Evolutionary conservation across 345 rosid genomes (phyloP).

Genomic region (Gossypium bickii): DNA sequence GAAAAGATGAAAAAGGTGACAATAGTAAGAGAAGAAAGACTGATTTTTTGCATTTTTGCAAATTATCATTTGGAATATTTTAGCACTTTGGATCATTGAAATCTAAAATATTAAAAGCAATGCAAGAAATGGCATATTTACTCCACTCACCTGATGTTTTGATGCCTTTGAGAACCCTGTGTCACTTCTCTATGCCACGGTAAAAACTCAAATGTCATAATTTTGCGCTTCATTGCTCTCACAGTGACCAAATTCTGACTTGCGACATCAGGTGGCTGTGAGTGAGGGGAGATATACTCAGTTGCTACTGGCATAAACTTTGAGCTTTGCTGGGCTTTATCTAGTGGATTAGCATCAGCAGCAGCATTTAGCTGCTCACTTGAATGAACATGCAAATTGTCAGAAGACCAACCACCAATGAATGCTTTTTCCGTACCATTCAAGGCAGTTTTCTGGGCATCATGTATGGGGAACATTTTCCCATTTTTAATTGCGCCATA

Average conservation of each 20-base stretch:
- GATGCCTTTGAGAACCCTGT: slow-evolving; percentile 39
- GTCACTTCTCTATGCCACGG: slow-evolving; percentile 68
- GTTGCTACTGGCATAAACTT: slow-evolving; percentile 27
- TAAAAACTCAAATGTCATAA: slow-evolving; percentile 38
- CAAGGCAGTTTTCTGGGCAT: slow-evolving; percentile 33
- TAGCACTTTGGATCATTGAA: background rate
- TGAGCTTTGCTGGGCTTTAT: slow-evolving; percentile 25
- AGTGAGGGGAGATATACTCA: slow-evolving; percentile 36
- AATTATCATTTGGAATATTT: background rate
- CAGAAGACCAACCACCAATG: slow-evolving; percentile 40
- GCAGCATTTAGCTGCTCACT: slow-evolving; percentile 35
- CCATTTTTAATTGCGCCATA: slow-evolving; percentile 68
- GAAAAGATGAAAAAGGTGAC: background rate
- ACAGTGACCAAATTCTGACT: slow-evolving; percentile 25
- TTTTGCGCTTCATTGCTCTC: slow-evolving; percentile 68
- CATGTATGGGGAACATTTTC: slow-evolving; percentile 44
- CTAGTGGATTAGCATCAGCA: slow-evolving; percentile 29
- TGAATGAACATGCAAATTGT: slow-evolving; percentile 28
- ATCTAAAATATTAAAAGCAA: background rate
- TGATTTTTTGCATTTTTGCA: background rate
- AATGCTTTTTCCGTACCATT: slow-evolving; percentile 43
- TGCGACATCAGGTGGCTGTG: slow-evolving; percentile 34
- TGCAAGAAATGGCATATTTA: background rate
- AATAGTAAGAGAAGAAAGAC: background rate
- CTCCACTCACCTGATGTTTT: slow-evolving; percentile 57